These are phyloP conservation scores for Mucor racemosus DNA, from an alignment of 371 early-diverging fungal species.

Conservation along the genomic window DNA sequence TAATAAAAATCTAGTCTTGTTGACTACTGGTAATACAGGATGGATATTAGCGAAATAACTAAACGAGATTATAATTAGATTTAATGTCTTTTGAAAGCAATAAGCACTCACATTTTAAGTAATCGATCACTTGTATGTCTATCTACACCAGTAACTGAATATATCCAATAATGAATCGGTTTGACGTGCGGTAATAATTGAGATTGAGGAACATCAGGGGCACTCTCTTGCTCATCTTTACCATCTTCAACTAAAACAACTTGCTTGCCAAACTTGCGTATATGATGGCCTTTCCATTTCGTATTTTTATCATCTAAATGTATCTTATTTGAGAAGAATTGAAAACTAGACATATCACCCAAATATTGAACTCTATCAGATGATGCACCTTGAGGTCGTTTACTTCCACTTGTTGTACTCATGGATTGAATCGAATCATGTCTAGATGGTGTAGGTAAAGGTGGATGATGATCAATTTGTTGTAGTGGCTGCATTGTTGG, in stretches of 20 bases:
- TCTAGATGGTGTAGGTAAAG: slow-evolving; percentile 9
- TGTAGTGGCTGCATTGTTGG: neutral
- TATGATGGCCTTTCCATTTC: slow-evolving; percentile 41
- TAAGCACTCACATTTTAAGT: slow-evolving; percentile 40
- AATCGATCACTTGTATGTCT: slow-evolving; percentile 45
- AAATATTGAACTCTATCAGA: slow-evolving; percentile 47
- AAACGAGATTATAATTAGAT: neutral
- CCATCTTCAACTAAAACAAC: slow-evolving; percentile 41
- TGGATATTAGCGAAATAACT: slow-evolving; percentile 56
- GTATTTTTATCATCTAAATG: slow-evolving; percentile 33
- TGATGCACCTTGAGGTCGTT: slow-evolving; percentile 27
- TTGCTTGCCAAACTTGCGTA: slow-evolving; percentile 47
- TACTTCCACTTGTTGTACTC: slow-evolving; percentile 12
- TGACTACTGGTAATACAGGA: slow-evolving; percentile 52
- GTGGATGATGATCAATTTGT: neutral
- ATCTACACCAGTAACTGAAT: slow-evolving; percentile 44
- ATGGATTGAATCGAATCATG: neutral
- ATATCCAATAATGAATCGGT: slow-evolving; percentile 43
- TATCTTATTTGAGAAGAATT: slow-evolving; percentile 49
- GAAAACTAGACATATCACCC: slow-evolving; percentile 49
- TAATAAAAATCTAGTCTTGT: slow-evolving; percentile 44
- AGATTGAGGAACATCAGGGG: slow-evolving; percentile 7
- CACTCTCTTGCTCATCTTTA: slow-evolving; percentile 16
- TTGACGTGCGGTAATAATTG: slow-evolving; percentile 15
- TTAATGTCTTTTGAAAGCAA: too few relatives aligned